A percentile compares a stretch with the other conserved stretches of the same genome.
phyloP scores from a whole-genome alignment of 1,284 basidiomycete genomes.

The Apiotrichum mycotoxinovorans region DNA sequence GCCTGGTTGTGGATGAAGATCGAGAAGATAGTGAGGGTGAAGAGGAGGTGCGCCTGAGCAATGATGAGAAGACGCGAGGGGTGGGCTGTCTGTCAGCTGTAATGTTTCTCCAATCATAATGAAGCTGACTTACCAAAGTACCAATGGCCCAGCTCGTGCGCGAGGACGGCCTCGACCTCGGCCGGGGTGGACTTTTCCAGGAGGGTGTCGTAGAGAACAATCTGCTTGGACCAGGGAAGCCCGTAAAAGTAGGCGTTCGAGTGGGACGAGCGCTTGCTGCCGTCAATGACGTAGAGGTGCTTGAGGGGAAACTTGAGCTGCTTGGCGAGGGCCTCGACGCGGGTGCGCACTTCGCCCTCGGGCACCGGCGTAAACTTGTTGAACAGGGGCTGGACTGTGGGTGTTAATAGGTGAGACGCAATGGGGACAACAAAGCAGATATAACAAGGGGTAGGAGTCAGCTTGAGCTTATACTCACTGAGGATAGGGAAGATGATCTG shows the following conservation, averaged over 20 bases:
- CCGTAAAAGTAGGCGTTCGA: constrained; percentile 95
- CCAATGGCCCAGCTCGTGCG: constrained; percentile 97
- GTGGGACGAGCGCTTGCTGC: constrained; percentile 89
- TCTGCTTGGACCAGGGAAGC: constrained; percentile 90
- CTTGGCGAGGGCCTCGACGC: constrained; percentile 69
- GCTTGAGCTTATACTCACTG: constrained; percentile 46
- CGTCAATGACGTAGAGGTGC: constrained; percentile 95
- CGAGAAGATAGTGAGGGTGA: constrained; percentile 82
- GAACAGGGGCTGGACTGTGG: constrained; percentile 78
- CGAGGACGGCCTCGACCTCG: constrained; percentile 80
- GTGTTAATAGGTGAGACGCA: background rate
- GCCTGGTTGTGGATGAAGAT: constrained; percentile 85
- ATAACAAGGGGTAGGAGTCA: too few species aligned
- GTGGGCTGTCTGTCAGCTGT: constrained; percentile 54
- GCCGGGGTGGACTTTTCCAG: constrained; percentile 83
- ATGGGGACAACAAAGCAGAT: background rate
- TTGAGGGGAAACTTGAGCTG: constrained; percentile 90
- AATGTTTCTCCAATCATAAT: too few species aligned
- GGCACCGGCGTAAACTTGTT: constrained; percentile 89
- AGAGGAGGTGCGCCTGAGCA: constrained; percentile 80
- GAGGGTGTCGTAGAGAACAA: constrained; percentile 95
- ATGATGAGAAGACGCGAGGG: constrained; percentile 81
- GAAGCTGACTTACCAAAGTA: constrained; percentile 54
- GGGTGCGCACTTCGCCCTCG: constrained; percentile 64
- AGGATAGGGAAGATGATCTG: constrained; percentile 81